Conservation (phyloP, 2,329 filamentous ascomycete species). For the Phoma sp. region DNA sequence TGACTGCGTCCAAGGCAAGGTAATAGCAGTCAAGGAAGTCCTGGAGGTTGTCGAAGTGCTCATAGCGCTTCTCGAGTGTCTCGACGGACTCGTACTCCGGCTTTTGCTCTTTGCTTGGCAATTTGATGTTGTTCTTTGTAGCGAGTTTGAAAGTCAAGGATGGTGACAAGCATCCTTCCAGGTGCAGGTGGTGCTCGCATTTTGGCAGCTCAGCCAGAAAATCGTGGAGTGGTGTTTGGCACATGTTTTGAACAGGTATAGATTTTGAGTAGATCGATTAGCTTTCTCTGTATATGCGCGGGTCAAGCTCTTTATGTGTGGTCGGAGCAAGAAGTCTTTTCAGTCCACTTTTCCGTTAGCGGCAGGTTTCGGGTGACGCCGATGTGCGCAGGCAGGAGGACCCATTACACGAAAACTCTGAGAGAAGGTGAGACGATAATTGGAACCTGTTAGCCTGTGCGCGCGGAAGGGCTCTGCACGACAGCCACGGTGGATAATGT, state of each 20-base stretch:
- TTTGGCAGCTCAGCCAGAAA: constrained; percentile 65
- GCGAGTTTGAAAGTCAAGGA: constrained; percentile 74
- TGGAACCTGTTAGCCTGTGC: background rate
- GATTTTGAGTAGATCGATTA: constrained; percentile 1
- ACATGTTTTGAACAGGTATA: constrained; percentile 3
- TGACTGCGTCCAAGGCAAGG: constrained; percentile 73
- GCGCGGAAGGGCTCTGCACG: background rate
- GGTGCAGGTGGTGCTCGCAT: constrained; percentile 81
- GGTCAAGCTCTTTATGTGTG: constrained; percentile 6
- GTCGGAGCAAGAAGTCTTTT: constrained; percentile 13
- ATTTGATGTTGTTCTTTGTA: constrained; percentile 66
- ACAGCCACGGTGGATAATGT: background rate
- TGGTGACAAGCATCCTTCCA: constrained; percentile 77
- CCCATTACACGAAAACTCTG: constrained; percentile 6
- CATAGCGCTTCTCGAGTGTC: constrained; percentile 68
- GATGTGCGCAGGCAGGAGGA: constrained; percentile 13
- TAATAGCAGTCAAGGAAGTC: constrained; percentile 84
- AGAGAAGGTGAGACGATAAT: constrained; percentile 1
- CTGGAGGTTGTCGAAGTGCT: constrained; percentile 71
- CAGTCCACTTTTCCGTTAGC: constrained; percentile 19
- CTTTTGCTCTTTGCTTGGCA: constrained; percentile 60
- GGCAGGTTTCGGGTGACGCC: constrained; percentile 15
- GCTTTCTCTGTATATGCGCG: background rate
- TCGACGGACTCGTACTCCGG: constrained; percentile 67
- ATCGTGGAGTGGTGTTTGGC: constrained; percentile 21